Evolutionary conservation across 441 rosid species (phyloP).

Genomic region (Jatropha podagrica): DNA sequence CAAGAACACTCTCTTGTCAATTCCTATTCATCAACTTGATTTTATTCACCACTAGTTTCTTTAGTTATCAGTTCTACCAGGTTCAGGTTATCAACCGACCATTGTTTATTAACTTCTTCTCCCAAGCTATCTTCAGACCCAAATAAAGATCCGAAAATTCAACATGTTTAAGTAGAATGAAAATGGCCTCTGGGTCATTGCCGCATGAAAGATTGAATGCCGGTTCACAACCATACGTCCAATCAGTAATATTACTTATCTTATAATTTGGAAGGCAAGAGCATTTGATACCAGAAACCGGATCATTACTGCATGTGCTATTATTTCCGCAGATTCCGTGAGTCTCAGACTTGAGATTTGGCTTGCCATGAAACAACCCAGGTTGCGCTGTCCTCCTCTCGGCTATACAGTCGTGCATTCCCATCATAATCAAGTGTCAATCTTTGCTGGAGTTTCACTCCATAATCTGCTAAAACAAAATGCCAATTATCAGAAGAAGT

Average conservation of each 20-base stretch:
- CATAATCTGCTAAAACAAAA: slow-evolving; percentile 12
- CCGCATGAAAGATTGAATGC: slow-evolving; percentile 9
- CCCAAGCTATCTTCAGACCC: too few species aligned
- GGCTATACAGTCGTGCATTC: slow-evolving; percentile 25
- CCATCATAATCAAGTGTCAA: slow-evolving; percentile 28
- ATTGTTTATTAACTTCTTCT: too few species aligned
- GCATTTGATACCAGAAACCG: slow-evolving; percentile 9
- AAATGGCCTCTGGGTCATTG: background rate
- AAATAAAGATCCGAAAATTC: too few species aligned
- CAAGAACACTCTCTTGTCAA: too few species aligned
- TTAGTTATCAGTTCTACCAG: too few species aligned
- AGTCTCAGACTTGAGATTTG: slow-evolving; percentile 6
- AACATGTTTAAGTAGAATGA: too few species aligned
- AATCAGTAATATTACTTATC: slow-evolving; percentile 7
- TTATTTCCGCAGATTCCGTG: slow-evolving; percentile 33
- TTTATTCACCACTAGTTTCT: too few species aligned
- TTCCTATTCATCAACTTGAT: too few species aligned
- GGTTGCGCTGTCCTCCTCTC: background rate
- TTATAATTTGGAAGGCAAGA: slow-evolving; percentile 26
- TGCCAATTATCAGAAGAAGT: slow-evolving; percentile 11
- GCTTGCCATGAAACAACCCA: slow-evolving; percentile 32
- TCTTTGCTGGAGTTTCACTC: slow-evolving; percentile 12
- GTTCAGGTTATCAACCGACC: too few species aligned
- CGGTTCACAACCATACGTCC: slow-evolving; percentile 27
- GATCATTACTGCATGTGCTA: slow-evolving; percentile 15